Conservation (phyloP, 176 grass and related monocot species). For the Hsuehochloa calcarea region DNA sequence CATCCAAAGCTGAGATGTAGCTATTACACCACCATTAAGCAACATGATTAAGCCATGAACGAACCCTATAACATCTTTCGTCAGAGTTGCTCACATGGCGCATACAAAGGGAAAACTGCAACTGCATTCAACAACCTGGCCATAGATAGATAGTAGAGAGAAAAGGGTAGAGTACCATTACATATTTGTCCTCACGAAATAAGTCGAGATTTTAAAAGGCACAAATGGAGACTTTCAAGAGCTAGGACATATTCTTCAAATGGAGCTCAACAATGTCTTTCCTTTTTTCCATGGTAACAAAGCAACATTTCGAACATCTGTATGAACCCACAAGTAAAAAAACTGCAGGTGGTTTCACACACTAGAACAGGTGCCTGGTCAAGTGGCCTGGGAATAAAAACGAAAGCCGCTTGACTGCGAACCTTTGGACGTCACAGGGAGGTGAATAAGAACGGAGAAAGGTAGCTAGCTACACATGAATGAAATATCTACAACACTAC, state of each 20-base stretch:
- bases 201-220: background rate
- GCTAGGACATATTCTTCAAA: background rate
- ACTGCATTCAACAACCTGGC: background rate
- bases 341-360: conserved; percentile 17
- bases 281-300: conserved; percentile 26
- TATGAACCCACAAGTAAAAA: conserved; percentile 29
- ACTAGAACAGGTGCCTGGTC: conserved; percentile 15
- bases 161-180: background rate
- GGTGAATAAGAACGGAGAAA: conserved; percentile 19
- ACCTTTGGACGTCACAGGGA: background rate
- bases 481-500: conserved; percentile 41
- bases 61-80: background rate
- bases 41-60: background rate
- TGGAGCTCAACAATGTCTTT: background rate
- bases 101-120: background rate
- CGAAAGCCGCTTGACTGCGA: conserved; percentile 30
- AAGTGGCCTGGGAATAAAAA: conserved; percentile 47
- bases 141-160: background rate
- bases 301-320: background rate
- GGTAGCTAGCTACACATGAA: conserved; percentile 22
- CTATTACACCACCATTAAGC: background rate
- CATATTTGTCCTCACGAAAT: background rate
- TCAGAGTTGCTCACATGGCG: background rate
- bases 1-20: background rate
- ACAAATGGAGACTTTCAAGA: background rate